Evolutionary conservation across 805 yeast species (phyloP).

Genomic region (Kockiozyma suomiensis): DNA sequence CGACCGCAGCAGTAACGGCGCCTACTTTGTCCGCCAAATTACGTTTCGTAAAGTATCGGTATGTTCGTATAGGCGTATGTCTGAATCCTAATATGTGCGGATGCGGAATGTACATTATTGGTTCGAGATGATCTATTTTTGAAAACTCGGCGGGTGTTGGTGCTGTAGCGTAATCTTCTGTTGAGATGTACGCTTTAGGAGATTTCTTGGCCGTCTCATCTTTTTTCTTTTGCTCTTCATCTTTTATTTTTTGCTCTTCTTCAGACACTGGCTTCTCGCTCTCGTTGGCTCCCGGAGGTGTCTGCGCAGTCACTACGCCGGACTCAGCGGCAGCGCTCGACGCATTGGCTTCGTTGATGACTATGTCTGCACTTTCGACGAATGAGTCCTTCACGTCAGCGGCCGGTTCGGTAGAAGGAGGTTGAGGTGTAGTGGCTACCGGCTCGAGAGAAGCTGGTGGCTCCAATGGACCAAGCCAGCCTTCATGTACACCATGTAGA

Average conservation of each 20-base stretch:
- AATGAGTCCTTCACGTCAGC: conserved; percentile 1
- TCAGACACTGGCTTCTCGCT: conserved; percentile 7
- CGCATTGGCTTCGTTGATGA: conserved; percentile 11
- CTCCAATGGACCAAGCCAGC: conserved; percentile 86
- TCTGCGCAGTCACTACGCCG: conserved; percentile 6
- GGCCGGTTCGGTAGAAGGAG: conserved; percentile 5
- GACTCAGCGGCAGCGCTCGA: conserved; percentile 22
- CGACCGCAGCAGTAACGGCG: conserved; percentile 54
- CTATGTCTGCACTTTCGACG: conserved; percentile 15
- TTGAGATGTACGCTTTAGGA: conserved; percentile 61
- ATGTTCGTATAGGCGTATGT: conserved; percentile 73
- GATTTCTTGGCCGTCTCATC: conserved; percentile 48
- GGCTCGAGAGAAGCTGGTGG: conserved; percentile 43
- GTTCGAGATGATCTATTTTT: conserved; percentile 46
- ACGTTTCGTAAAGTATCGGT: conserved; percentile 75
- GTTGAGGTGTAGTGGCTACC: conserved; percentile 4
- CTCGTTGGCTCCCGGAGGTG: conserved; percentile 1
- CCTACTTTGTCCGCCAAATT: conserved; percentile 69
- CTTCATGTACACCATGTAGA: conserved; percentile 88
- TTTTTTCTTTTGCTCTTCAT: conserved; percentile 40
- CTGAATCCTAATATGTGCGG: conserved; percentile 80
- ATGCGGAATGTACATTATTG: conserved; percentile 72
- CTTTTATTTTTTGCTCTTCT: conserved; percentile 30
- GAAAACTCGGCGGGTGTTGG: conserved; percentile 58
- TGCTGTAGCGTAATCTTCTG: conserved; percentile 59